These are phyloP conservation scores for Aaosphaeria arxii DNA, from an alignment of 2,329 filamentous ascomycete genomes.

Conservation along the genomic window DNA sequence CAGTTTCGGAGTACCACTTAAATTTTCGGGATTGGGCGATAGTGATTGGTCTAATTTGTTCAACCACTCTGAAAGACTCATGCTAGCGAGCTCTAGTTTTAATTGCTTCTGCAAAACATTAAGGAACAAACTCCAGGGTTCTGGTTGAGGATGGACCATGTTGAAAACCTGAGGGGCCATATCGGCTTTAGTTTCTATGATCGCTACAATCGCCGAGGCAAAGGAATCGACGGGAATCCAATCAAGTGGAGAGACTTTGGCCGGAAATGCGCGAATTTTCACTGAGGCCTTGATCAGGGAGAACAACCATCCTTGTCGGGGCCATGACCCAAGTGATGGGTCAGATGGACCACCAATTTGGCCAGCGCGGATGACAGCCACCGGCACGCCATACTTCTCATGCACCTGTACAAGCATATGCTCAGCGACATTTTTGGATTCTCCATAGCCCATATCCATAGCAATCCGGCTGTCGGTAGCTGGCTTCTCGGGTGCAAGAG, in stretches of 20 bases:
- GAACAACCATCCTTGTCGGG: constrained; percentile 9
- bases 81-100: not conserved
- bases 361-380: constrained; percentile 10
- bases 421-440: constrained; percentile 27
- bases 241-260: constrained; percentile 8
- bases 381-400: constrained; percentile 3
- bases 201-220: constrained; percentile 4
- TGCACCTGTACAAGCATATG: constrained; percentile 6
- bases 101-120: not conserved
- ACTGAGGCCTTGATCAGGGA: constrained; percentile 5
- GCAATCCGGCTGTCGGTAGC: constrained; percentile 21
- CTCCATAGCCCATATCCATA: constrained; percentile 34
- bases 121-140: not conserved
- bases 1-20: not conserved
- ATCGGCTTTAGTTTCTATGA: not conserved
- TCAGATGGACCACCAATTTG: constrained; percentile 10
- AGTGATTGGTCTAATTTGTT: not conserved
- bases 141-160: not conserved
- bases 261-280: constrained; percentile 2
- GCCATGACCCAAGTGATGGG: constrained; percentile 1
- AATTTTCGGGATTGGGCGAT: not conserved
- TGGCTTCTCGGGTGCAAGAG: constrained; percentile 10
- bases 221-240: constrained; percentile 14
- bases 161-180: not conserved
- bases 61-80: not conserved